A percentile compares a stretch with the other conserved stretches of the same genome.
phyloP scores from a whole-genome alignment of 2,329 filamentous ascomycete genomes.

The Blastomyces percursus region DNA sequence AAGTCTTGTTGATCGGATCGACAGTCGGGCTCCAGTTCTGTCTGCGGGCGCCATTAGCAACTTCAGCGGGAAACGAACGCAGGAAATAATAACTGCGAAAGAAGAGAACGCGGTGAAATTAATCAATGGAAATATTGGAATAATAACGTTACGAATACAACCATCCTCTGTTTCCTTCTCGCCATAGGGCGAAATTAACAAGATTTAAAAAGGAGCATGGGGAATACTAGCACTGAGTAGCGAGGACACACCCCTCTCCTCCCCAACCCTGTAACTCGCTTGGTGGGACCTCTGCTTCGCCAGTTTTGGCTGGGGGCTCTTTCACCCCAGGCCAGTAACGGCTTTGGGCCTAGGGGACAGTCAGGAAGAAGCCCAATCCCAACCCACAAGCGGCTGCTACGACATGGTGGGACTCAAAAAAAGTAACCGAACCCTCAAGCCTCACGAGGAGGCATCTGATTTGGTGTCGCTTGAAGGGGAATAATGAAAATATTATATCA shows the following conservation, averaged over 20 bases:
- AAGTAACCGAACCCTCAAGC: neutral
- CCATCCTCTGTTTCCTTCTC: too few species aligned
- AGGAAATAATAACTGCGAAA: neutral
- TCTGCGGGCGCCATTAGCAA: neutral
- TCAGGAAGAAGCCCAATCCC: neutral
- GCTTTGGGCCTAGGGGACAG: neutral
- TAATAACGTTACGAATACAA: neutral
- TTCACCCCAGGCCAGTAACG: neutral
- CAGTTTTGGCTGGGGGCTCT: neutral
- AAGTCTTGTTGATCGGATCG: slow-evolving; percentile 6
- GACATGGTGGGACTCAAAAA: neutral
- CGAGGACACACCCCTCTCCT: too few species aligned
- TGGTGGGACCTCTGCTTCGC: neutral
- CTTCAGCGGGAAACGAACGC: neutral
- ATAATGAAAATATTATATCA: neutral
- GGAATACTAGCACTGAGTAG: too few species aligned
- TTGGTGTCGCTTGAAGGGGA: neutral
- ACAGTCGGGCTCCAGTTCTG: neutral
- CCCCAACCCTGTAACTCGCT: neutral
- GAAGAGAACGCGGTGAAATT: neutral
- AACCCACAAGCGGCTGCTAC: neutral
- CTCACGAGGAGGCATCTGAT: neutral
- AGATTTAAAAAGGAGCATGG: neutral
- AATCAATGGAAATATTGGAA: neutral
- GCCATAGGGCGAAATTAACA: neutral